These are phyloP conservation scores for Calocera viscosa DNA, from an alignment of 768 basidiomycete genomes.

Conservation along the genomic window DNA sequence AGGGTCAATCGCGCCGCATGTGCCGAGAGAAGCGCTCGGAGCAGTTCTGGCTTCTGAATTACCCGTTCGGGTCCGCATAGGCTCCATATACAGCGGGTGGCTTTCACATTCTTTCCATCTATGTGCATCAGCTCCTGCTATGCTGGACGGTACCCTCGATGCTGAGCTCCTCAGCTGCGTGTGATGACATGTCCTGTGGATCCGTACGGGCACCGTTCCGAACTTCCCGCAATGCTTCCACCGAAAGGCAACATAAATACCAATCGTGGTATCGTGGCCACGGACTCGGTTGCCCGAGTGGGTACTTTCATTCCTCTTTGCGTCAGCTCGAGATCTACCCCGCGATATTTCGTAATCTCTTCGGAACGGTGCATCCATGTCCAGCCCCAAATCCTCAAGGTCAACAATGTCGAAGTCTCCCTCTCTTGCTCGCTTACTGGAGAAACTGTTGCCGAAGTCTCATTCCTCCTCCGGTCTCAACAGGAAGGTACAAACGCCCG, in stretches of 20 bases:
- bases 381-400: not conserved
- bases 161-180: not conserved
- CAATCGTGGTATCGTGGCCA: not conserved
- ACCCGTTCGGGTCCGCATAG: not conserved
- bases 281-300: not conserved
- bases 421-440: not conserved
- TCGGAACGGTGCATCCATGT: not conserved
- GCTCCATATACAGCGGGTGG: not conserved
- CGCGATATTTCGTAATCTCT: not conserved
- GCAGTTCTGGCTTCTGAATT: not conserved
- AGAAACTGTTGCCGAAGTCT: not conserved
- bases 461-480: not conserved
- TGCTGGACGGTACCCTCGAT: not conserved
- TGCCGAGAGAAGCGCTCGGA: not conserved
- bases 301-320: not conserved
- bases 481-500: too few relatives aligned
- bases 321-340: not conserved
- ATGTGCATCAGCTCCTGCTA: not conserved
- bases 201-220: not conserved
- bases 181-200: not conserved
- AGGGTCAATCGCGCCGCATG: not conserved
- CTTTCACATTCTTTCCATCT: slow-evolving; percentile 1
- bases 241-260: not conserved
- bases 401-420: not conserved
- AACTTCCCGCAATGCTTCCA: not conserved